Conservation (phyloP, 257 asterid species). For the Solanum arcanum region DNA sequence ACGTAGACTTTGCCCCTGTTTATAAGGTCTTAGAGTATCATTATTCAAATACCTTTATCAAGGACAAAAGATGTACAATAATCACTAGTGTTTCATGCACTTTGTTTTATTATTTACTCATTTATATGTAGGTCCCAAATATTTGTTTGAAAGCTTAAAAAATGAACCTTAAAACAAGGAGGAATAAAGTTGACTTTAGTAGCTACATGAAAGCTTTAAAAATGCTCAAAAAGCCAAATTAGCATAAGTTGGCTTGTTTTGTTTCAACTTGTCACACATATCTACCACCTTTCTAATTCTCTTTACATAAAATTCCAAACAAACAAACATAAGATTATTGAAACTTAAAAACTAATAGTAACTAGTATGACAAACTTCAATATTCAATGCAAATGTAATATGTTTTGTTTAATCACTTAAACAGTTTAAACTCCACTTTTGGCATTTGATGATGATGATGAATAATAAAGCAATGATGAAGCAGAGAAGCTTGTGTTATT, state of each 20-base stretch:
- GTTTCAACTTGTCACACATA: slow-evolving; percentile 1
- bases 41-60: neutral
- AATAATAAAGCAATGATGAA: slow-evolving; percentile 29
- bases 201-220: neutral
- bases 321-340: neutral
- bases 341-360: neutral
- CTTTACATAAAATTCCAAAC: neutral
- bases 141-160: neutral
- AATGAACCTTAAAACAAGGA: slow-evolving; percentile 5
- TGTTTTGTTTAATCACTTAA: neutral
- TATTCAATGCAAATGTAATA: neutral
- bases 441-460: slow-evolving; percentile 19
- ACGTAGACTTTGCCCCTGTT: rapidly evolving
- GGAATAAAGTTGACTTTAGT: neutral
- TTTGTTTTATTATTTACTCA: neutral
- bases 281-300: neutral
- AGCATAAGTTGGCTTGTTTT: slow-evolving; percentile 1
- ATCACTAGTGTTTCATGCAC: neutral
- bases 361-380: neutral
- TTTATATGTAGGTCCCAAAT: too few species aligned
- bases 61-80: neutral
- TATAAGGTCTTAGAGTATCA: neutral
- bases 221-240: neutral
- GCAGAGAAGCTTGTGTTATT: slow-evolving; percentile 30
- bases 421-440: slow-evolving; percentile 4